A percentile compares a stretch with the other conserved stretches of the same genome.
Evolutionary conservation across 2,329 filamentous ascomycete species (phyloP).

Genomic region (Tothia fuscella): DNA sequence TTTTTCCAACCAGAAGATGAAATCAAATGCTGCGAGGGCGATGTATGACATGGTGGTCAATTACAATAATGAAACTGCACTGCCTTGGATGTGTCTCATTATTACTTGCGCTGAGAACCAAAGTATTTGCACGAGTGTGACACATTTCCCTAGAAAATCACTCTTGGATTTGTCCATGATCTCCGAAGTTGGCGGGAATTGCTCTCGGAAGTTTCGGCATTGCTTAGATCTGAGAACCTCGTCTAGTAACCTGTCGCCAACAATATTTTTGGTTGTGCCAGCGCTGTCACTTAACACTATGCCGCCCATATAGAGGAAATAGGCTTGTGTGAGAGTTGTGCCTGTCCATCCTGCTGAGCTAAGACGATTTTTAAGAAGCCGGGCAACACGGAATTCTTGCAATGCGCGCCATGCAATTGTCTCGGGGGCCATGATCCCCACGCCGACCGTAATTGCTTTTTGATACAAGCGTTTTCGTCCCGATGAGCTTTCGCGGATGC

Average conservation of each 20-base stretch:
- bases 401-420: too few relatives aligned
- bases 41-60: background rate
- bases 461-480: too few relatives aligned
- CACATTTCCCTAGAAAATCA: background rate
- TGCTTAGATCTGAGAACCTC: background rate
- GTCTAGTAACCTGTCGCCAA: background rate
- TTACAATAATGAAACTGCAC: background rate
- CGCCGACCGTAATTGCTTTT: too few relatives aligned
- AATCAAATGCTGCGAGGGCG: background rate
- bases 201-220: background rate
- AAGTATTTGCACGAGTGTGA: background rate
- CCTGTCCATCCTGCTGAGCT: background rate
- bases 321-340: background rate
- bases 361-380: too few relatives aligned
- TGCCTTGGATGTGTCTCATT: background rate
- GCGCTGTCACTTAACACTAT: background rate
- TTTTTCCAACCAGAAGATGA: background rate
- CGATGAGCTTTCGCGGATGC: background rate
- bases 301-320: background rate
- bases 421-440: too few relatives aligned
- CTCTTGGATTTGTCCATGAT: constrained; percentile 1
- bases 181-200: background rate
- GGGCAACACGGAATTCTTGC: too few relatives aligned
- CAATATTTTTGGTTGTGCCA: too few relatives aligned
- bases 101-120: background rate